Percentiles rank a stretch among this genome's conserved stretches.
These are phyloP conservation scores for Saturnispora zaruensis DNA, from an alignment of 805 yeast genomes.

Conservation along the genomic window DNA sequence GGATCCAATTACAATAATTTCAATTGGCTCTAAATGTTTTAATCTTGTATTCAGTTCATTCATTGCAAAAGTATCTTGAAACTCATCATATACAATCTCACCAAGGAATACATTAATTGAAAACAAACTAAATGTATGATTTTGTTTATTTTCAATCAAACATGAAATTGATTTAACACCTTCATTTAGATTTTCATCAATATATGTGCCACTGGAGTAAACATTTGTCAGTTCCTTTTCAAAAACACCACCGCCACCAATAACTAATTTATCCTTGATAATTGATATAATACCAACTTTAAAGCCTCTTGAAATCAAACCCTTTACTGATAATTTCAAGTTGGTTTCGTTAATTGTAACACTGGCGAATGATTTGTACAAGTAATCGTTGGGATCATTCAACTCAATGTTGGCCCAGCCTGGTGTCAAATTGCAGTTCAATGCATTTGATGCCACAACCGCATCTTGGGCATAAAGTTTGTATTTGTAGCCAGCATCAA, in stretches of 20 bases:
- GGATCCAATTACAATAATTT: constrained; percentile 45
- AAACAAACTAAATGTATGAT: constrained; percentile 36
- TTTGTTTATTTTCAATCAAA: constrained; percentile 26
- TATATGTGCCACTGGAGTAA: constrained; percentile 77
- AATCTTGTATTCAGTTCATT: constrained; percentile 66
- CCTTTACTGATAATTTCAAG: constrained; percentile 65
- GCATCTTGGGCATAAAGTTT: constrained; percentile 87
- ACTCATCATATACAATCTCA: constrained; percentile 62
- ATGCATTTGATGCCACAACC: constrained; percentile 48
- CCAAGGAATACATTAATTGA: constrained; percentile 71
- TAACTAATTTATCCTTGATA: neutral
- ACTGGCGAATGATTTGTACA: constrained; percentile 60
- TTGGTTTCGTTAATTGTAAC: constrained; percentile 78
- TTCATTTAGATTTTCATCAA: constrained; percentile 38
- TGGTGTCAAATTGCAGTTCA: constrained; percentile 64
- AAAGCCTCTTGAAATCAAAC: constrained; percentile 60
- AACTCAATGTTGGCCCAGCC: constrained; percentile 54
- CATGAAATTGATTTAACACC: constrained; percentile 31
- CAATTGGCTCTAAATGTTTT: constrained; percentile 68
- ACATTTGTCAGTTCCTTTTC: constrained; percentile 60
- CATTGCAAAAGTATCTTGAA: constrained; percentile 50
- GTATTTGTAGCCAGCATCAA: constrained; percentile 90
- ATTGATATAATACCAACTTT: constrained; percentile 74
- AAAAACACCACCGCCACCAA: constrained; percentile 35
- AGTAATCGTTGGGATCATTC: constrained; percentile 32